phyloP scores from a whole-genome alignment of 495 filamentous ascomycete genomes.

The Cercophora newfieldiana region DNA sequence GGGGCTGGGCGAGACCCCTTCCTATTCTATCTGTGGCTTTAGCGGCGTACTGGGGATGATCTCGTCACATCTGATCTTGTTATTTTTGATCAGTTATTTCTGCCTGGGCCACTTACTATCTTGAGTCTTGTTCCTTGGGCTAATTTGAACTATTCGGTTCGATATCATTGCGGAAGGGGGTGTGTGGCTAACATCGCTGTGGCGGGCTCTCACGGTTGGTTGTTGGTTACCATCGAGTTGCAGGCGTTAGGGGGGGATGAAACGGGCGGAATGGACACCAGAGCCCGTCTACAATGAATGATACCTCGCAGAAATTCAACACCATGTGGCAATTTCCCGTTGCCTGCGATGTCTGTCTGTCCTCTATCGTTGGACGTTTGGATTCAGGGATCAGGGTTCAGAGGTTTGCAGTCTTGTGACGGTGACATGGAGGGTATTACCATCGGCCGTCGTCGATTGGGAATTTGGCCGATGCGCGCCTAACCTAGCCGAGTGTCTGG shows the following conservation, averaged over 20 bases:
- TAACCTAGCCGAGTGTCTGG: not conserved
- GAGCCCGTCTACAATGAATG: not conserved
- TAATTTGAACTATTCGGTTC: not conserved
- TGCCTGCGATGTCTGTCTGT: not conserved
- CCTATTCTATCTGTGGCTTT: not conserved
- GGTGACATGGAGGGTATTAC: not conserved
- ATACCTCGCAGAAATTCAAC: not conserved
- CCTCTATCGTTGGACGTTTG: not conserved
- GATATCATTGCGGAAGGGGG: not conserved
- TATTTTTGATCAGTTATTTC: not conserved
- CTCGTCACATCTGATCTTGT: not conserved
- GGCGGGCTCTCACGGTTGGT: not conserved
- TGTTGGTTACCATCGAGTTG: not conserved
- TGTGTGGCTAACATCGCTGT: not conserved
- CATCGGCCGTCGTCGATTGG: not conserved
- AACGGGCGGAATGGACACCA: not conserved
- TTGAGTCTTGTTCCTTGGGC: not conserved
- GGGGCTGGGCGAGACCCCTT: not conserved
- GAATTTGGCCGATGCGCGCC: not conserved
- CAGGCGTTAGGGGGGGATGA: not conserved
- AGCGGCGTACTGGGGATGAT: not conserved
- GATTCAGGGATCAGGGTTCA: conserved; percentile 7
- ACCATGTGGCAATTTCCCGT: conserved; percentile 1
- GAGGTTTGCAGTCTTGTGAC: not conserved
- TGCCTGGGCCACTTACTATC: not conserved